Base-by-base conservation (phyloP, 768 basidiomycete genomes). In the Mycena filopes region DNA sequence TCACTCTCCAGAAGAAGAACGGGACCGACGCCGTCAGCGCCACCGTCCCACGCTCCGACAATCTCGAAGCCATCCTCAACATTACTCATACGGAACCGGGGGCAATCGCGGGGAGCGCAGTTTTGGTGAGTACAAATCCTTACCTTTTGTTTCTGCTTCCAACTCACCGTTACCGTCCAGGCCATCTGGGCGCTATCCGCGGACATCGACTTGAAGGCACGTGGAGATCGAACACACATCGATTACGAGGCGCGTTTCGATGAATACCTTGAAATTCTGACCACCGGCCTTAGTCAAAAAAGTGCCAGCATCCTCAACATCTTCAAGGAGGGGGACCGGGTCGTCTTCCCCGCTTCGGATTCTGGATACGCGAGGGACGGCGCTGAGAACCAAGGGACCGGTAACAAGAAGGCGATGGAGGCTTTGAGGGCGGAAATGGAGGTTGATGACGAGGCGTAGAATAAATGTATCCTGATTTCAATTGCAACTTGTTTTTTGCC, bases 101-200 rank as follows among this genome's bases (percentile, higher is more conserved):
- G 2, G 56, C 56, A 25, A 58, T 58, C 15, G 56, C 56, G 23
- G 47, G 56, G 11, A 47, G 46, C 4, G 45, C 46, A 2, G 56
- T 58, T 20, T 46, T 58, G 45, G 56, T 58, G n/a, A n/a, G n/a
- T n/a, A n/a, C n/a, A n/a, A n/a, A 48, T 29, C 26, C 33, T 47
- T 28, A 42, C 4, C 15, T 18, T 18, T 49, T 11, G 15, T 18
- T 7, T 20, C 26, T 31, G 6, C 8, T 15, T 23, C 21, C 25
- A 20, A 45, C 21, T 20, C 25, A 23, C 21, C 15, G 11, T 45
- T 23, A 23, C 25, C 18, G 12, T 47, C 12, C 3, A 49, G 48
- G 48, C 48, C 18, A 49, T 49, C 13, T 49, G 48, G 48, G 48
- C 48, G 3, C 21, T 49, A n/a, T 49, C 48, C 13, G 48, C 29